Evolutionary conservation across 116 monocot species (phyloP), one percentile per base, ranked within the genome.

Genomic region (Cymodocea nodosa): DNA sequence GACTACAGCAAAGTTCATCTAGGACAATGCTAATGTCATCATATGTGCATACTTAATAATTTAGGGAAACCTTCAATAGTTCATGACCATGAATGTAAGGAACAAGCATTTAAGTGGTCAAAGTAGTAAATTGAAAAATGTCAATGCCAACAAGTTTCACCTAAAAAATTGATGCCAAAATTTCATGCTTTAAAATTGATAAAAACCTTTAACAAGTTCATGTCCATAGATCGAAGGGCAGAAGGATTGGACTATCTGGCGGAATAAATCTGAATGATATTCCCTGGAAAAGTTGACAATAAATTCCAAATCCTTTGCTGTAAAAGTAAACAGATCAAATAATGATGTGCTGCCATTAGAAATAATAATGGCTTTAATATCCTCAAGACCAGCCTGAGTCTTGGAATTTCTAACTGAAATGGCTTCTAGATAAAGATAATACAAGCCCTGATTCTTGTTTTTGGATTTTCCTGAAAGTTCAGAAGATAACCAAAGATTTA

Each of bases 171-270:
- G 44, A 44, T 8, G 44, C 12, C 44, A 44, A 44, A 8, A 44
- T 44, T 44, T 3, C 44, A 44, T 44, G 9, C 44, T 35, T 16
- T 3, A 50, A 23, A 17, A 10, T 34, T 17, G 35, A 71, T 51
- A 35, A 54, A 52, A 71, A 97, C 97, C 97, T 91, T 97, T 97
- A 15, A 97, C 97, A 77, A 91, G 88, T 75, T 91, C 91, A 77
- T 97, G 97, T 6, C 97, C 97, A 86, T 97, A 97, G 59, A 97
- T 97, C 35, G 97, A 91, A 23, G 91, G 97, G 60, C 97, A 97
- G 22, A 97, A 76, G 17, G 97, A 97, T 10, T 97, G 97, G 75
- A 97, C 67, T 65, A 91, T 74, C 70, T 88, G 97, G 40, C 91
- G 97, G 64, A 97, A 91, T 68, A 84, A 68, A 78, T 97, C 91